phyloP scores from a whole-genome alignment of 352 stramenopile genomes.

The Elongisporangium undulatum region DNA sequence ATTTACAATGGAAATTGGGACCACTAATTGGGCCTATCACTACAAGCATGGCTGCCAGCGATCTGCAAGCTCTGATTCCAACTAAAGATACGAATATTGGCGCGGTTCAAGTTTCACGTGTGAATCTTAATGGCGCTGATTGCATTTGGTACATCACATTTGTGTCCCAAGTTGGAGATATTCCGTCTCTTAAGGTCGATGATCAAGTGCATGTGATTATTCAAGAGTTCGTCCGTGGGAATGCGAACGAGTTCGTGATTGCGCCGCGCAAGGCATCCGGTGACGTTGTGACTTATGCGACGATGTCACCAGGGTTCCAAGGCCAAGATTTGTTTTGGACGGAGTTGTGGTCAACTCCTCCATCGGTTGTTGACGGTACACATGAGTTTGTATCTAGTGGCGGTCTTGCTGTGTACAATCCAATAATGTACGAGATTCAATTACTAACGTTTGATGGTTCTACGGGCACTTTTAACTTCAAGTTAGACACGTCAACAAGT shows the following conservation, averaged over 20 bases:
- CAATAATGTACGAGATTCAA: constrained; percentile 89
- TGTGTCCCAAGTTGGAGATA: constrained; percentile 73
- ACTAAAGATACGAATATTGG: constrained; percentile 29
- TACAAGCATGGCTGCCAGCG: constrained; percentile 32
- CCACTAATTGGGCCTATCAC: constrained; percentile 33
- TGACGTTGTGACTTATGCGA: constrained; percentile 86
- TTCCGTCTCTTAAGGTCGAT: constrained; percentile 52
- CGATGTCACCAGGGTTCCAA: constrained; percentile 71
- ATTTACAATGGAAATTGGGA: constrained; percentile 32
- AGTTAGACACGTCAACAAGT: constrained; percentile 66
- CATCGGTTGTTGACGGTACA: constrained; percentile 82
- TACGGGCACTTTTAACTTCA: constrained; percentile 60
- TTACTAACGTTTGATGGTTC: constrained; percentile 64
- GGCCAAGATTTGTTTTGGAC: constrained; percentile 95
- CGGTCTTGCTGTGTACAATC: constrained; percentile 90
- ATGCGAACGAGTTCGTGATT: constrained; percentile 95
- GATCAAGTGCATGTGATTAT: constrained; percentile 47
- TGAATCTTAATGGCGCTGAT: constrained; percentile 41
- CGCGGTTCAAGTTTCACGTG: constrained; percentile 53
- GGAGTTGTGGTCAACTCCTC: constrained; percentile 88
- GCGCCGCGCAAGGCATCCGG: constrained; percentile 92
- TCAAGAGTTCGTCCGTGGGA: constrained; percentile 90
- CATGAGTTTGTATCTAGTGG: constrained; percentile 90
- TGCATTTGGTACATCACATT: constrained; percentile 87
- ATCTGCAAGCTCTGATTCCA: constrained; percentile 36